A percentile compares a stretch with the other conserved stretches of the same genome.
phyloP scores from a whole-genome alignment of 2,329 filamentous ascomycete genomes.

The Trichoderma lentiforme region DNA sequence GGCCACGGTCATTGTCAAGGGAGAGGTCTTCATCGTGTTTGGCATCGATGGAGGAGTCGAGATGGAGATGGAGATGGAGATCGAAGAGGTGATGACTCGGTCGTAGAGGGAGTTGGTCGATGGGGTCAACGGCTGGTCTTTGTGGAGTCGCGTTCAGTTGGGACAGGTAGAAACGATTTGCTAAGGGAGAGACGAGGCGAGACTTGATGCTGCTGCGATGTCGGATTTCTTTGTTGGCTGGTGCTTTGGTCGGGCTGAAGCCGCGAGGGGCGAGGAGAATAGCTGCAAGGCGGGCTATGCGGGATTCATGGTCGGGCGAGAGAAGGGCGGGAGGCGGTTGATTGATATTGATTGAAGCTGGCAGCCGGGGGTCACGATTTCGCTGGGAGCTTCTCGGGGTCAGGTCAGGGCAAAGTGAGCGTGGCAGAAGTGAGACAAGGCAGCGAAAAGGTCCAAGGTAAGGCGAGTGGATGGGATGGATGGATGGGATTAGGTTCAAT shows the following conservation, averaged over 20 bases:
- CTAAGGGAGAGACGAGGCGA: neutral
- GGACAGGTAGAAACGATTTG: neutral
- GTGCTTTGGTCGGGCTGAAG: slow-evolving; percentile 3
- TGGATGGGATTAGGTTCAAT: neutral
- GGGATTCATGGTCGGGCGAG: slow-evolving; percentile 3
- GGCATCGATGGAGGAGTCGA: neutral
- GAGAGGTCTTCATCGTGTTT: slow-evolving; percentile 20
- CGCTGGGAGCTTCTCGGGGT: neutral
- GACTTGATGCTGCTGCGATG: neutral
- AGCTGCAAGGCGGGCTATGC: slow-evolving; percentile 4
- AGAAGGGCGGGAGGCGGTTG: neutral
- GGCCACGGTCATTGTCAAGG: slow-evolving; percentile 11
- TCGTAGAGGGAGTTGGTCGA: neutral
- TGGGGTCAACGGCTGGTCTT: neutral
- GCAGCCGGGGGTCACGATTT: slow-evolving; percentile 11
- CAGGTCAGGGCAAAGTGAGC: slow-evolving; percentile 3
- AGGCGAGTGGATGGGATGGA: neutral
- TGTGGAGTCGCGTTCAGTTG: neutral
- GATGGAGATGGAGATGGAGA: neutral
- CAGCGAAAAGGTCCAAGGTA: neutral
- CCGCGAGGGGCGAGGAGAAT: neutral
- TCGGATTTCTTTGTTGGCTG: neutral
- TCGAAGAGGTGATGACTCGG: neutral
- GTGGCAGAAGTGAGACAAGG: neutral
- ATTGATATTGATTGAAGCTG: neutral